Evolutionary conservation across 768 basidiomycete genomes (phyloP).

Genomic region (Termitomyces sp.): DNA sequence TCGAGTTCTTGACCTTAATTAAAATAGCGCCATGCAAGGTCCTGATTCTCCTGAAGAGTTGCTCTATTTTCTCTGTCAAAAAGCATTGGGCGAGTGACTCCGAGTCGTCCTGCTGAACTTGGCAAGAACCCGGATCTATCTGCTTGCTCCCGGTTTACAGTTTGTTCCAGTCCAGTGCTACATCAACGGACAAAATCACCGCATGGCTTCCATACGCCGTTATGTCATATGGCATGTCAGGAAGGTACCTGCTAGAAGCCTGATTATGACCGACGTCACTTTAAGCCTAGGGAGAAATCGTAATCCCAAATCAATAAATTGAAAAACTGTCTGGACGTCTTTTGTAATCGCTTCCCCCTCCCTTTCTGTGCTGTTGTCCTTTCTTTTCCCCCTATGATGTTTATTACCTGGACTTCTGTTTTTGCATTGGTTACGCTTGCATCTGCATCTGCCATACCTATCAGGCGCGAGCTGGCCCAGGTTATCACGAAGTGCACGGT

Average conservation of each 20-base stretch:
- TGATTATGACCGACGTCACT: background rate
- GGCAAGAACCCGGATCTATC: no score
- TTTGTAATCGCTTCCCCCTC: background rate
- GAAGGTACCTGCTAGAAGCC: background rate
- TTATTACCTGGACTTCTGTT: conserved; percentile 9
- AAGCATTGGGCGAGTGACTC: background rate
- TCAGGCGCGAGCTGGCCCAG: conserved; percentile 19
- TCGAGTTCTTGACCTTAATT: background rate
- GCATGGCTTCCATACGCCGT: background rate
- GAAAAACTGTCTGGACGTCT: background rate
- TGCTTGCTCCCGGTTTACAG: background rate
- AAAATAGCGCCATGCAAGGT: background rate
- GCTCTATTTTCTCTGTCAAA: background rate
- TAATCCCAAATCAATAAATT: background rate
- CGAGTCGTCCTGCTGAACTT: background rate
- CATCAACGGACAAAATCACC: background rate
- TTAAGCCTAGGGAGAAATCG: background rate
- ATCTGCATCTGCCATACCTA: conserved; percentile 16
- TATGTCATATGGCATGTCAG: background rate
- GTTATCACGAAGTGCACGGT: conserved; percentile 29
- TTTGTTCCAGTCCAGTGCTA: background rate
- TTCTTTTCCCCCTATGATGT: conserved; percentile 8
- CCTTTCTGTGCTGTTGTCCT: background rate
- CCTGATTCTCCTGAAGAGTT: no score
- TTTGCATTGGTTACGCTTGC: conserved; percentile 12